These are phyloP conservation scores for Baorangia bicolor DNA, from an alignment of 768 basidiomycete species.

Conservation along the genomic window DNA sequence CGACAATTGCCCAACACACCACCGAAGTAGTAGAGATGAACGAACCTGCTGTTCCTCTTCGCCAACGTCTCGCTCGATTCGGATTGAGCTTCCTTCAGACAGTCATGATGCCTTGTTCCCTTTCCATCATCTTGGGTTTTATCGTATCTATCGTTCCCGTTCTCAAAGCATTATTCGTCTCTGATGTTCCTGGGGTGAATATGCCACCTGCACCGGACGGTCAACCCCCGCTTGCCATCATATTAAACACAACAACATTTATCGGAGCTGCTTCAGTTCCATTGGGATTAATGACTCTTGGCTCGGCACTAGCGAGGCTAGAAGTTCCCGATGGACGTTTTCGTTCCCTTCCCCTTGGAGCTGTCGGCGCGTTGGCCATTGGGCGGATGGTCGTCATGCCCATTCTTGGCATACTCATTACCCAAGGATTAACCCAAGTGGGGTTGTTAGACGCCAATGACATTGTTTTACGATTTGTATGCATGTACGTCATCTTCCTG, in stretches of 20 bases:
- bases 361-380: slow-evolving; percentile 52
- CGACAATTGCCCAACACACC: slow-evolving; percentile 7
- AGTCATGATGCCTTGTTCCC: slow-evolving; percentile 46
- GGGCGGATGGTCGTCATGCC: slow-evolving; percentile 58
- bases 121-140: slow-evolving; percentile 54
- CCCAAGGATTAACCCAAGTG: slow-evolving; percentile 44
- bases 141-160: slow-evolving; percentile 54
- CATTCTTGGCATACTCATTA: slow-evolving; percentile 58
- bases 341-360: slow-evolving; percentile 46
- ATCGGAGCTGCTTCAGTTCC: slow-evolving; percentile 65
- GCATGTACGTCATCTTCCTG: slow-evolving; percentile 50
- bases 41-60: neutral
- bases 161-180: slow-evolving; percentile 61
- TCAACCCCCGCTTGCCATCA: slow-evolving; percentile 60
- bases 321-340: slow-evolving; percentile 49
- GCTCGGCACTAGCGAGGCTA: slow-evolving; percentile 60
- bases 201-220: slow-evolving; percentile 62
- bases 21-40: neutral
- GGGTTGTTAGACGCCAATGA: slow-evolving; percentile 51
- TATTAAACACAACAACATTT: slow-evolving; percentile 57
- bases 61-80: slow-evolving; percentile 9
- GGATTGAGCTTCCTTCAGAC: slow-evolving; percentile 32
- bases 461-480: slow-evolving; percentile 62
- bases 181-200: slow-evolving; percentile 38
- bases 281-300: slow-evolving; percentile 59